Conservation (phyloP, 352 stramenopile genomes). For the Phytophthora brassicae region DNA sequence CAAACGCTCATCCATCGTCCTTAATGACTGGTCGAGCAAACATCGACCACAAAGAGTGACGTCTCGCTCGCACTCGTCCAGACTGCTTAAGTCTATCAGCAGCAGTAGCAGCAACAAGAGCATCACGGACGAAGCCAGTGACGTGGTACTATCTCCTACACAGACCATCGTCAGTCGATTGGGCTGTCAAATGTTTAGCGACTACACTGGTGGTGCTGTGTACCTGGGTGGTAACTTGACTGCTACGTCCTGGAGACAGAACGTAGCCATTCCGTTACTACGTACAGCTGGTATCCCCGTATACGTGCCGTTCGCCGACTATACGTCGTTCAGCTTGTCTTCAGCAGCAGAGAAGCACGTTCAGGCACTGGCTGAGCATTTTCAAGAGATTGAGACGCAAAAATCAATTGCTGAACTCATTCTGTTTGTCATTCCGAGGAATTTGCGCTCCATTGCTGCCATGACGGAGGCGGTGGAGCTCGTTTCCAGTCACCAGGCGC, state of each 20-base stretch:
- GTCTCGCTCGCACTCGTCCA: conserved; percentile 67
- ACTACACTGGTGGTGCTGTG: conserved; percentile 54
- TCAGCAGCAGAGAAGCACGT: conserved; percentile 34
- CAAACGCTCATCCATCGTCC: conserved; percentile 78
- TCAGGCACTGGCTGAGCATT: conserved; percentile 37
- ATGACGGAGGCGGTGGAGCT: conserved; percentile 86
- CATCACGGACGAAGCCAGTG: conserved; percentile 29
- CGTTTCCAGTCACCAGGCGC: conserved; percentile 61
- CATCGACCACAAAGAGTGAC: conserved; percentile 47
- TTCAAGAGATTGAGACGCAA: conserved; percentile 59
- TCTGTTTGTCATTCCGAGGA: conserved; percentile 78
- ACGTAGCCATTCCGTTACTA: conserved; percentile 69
- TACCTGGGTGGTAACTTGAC: conserved; percentile 80
- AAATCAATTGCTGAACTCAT: conserved; percentile 77
- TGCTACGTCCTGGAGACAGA: conserved; percentile 73
- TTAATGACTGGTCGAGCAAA: conserved; percentile 70
- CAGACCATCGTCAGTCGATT: conserved; percentile 46
- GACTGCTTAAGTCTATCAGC: conserved; percentile 44
- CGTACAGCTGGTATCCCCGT: conserved; percentile 73
- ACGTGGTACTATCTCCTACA: conserved; percentile 19
- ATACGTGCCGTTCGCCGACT: conserved; percentile 77
- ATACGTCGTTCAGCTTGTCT: conserved; percentile 60
- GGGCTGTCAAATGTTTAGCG: conserved; percentile 46
- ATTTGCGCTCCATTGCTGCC: conserved; percentile 72
- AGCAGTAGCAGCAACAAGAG: conserved; percentile 37